Evolutionary conservation across 179 eudicot genomes (phyloP).

Genomic region (Beta lomatogona): DNA sequence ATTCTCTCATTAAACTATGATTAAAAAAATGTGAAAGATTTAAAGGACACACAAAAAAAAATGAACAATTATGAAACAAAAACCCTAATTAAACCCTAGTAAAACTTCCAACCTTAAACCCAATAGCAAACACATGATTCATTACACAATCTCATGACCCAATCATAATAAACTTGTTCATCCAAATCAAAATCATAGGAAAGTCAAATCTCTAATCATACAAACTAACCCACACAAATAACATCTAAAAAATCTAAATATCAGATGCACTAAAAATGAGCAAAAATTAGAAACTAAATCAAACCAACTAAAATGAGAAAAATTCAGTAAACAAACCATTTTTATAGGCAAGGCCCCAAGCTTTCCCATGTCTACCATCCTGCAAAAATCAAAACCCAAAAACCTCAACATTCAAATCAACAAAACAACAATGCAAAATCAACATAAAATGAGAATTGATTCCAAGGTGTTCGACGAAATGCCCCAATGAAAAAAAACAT

Average conservation of each 20-base stretch:
- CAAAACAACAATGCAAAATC: not conserved
- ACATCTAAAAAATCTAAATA: not conserved
- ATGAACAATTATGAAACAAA: not conserved
- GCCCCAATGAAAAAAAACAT: too few species aligned
- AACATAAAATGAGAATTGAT: not conserved
- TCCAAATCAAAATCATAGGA: not conserved
- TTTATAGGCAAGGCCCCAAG: conserved; percentile 86
- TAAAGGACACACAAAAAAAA: not conserved
- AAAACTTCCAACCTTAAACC: not conserved
- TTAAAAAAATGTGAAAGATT: not conserved
- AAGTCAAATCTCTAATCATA: not conserved
- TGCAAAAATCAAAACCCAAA: conserved; percentile 37
- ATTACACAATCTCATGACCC: not conserved
- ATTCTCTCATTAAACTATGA: not conserved
- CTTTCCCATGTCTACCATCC: conserved; percentile 97
- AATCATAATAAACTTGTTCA: not conserved
- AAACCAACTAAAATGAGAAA: not conserved
- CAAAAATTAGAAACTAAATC: not conserved
- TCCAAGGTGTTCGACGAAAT: conserved; percentile 34
- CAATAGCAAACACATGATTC: not conserved
- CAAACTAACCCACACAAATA: too few species aligned
- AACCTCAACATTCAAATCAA: conserved; percentile 5
- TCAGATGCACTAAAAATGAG: not conserved
- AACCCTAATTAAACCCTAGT: conserved; percentile 17
- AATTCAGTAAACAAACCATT: conserved; percentile 56